These are phyloP conservation scores for Miscanthus lutarioriparius DNA, from an alignment of 176 grass and related monocot genomes.

Conservation along the genomic window DNA sequence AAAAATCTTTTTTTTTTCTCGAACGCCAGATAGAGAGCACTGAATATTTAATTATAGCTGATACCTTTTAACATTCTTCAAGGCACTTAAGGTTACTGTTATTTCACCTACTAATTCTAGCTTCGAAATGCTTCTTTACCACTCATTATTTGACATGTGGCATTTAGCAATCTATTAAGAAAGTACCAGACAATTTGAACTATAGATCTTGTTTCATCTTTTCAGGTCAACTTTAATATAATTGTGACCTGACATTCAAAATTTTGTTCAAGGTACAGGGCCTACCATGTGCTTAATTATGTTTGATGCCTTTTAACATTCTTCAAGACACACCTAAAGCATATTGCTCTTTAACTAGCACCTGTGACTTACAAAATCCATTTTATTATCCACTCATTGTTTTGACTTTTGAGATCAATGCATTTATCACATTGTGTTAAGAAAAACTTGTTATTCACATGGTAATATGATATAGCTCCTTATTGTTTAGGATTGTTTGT, in stretches of 20 bases:
- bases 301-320: conserved; percentile 18
- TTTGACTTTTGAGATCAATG: background rate
- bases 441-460: background rate
- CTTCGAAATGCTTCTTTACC: conserved; percentile 11
- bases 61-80: conserved; percentile 23
- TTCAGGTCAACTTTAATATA: conserved; percentile 24
- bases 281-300: conserved; percentile 15
- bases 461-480: background rate
- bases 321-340: background rate
- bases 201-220: conserved; percentile 14
- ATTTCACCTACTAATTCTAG: background rate
- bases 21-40: background rate
- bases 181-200: conserved; percentile 16
- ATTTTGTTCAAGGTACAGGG: background rate
- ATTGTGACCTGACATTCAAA: background rate
- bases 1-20: background rate
- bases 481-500: conserved; percentile 6
- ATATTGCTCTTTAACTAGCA: background rate
- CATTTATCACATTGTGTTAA: background rate
- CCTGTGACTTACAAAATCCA: background rate
- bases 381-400: background rate
- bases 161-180: background rate
- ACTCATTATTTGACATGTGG: background rate
- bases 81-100: background rate
- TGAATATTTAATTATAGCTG: conserved; percentile 13